Percentiles rank a stretch among this genome's conserved stretches.
Evolutionary conservation across 768 basidiomycete genomes (phyloP).

Genomic region (Mycena amicta): DNA sequence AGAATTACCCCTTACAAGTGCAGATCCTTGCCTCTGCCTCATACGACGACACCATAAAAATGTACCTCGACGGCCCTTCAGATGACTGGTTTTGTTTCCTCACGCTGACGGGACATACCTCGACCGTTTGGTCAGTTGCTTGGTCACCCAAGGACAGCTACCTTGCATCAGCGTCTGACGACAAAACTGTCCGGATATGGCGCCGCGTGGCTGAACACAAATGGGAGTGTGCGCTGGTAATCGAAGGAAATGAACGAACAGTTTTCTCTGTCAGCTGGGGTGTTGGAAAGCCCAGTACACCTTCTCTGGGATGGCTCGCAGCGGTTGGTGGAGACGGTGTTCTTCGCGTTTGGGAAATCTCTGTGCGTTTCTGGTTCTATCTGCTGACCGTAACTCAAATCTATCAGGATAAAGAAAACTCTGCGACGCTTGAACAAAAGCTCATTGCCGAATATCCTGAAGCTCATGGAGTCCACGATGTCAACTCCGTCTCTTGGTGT

Average conservation of each 20-base stretch:
- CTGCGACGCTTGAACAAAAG: conserved; percentile 34
- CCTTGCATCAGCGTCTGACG: conserved; percentile 87
- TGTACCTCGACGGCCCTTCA: conserved; percentile 89
- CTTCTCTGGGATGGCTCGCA: conserved; percentile 76
- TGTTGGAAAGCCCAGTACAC: conserved; percentile 36
- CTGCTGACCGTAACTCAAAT: conserved; percentile 1
- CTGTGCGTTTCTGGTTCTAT: conserved; percentile 41
- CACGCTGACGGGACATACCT: conserved; percentile 78
- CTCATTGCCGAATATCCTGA: conserved; percentile 60
- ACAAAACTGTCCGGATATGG: conserved; percentile 86
- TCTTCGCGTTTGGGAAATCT: conserved; percentile 80
- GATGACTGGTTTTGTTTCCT: conserved; percentile 93
- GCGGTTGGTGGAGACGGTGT: conserved; percentile 85
- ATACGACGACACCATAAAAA: conserved; percentile 94
- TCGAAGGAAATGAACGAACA: conserved; percentile 69
- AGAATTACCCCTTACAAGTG: conserved; percentile 2
- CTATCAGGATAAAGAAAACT: conserved; percentile 30
- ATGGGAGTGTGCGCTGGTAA: conserved; percentile 63
- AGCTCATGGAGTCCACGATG: conserved; percentile 83
- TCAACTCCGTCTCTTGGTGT: conserved; percentile 88
- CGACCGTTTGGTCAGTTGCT: conserved; percentile 91
- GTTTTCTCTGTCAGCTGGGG: conserved; percentile 86
- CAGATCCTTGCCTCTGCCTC: conserved; percentile 95
- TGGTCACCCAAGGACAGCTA: conserved; percentile 80
- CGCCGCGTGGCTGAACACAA: conserved; percentile 59